A percentile compares a stretch with the other conserved stretches of the same genome.
These are phyloP conservation scores for Leccinum olivaceopallidum DNA, from an alignment of 768 basidiomycete genomes.

Conservation along the genomic window DNA sequence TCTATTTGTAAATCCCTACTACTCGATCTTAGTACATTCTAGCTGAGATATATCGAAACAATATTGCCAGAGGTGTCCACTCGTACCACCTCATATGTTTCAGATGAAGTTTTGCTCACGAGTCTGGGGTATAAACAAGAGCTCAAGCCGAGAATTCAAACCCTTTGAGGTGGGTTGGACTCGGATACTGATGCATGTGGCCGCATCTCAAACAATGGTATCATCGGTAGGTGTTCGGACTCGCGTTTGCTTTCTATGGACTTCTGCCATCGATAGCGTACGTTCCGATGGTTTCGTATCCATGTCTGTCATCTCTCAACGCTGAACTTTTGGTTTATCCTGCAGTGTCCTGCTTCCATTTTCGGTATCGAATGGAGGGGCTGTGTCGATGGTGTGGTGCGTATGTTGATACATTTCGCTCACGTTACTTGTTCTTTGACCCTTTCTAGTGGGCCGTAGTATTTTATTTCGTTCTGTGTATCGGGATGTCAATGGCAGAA, in stretches of 20 bases:
- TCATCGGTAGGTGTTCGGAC: conserved; percentile 57
- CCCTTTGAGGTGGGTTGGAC: conserved; percentile 27
- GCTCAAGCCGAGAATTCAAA: conserved; percentile 32
- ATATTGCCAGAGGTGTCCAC: not conserved
- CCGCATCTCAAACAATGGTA: not conserved
- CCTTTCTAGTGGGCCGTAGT: conserved; percentile 35
- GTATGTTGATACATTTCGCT: conserved; percentile 19
- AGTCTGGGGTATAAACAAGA: conserved; percentile 36
- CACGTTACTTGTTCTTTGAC: not conserved
- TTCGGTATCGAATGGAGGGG: conserved; percentile 48
- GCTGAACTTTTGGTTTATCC: not conserved
- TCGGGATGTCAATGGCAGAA: conserved; percentile 40
- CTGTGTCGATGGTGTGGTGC: conserved; percentile 44
- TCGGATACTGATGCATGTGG: not conserved
- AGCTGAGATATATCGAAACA: too few relatives aligned
- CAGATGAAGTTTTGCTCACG: conserved; percentile 31
- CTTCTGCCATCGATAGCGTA: conserved; percentile 62
- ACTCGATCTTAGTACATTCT: too few relatives aligned
- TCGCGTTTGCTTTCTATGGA: conserved; percentile 69
- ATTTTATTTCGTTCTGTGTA: conserved; percentile 35
- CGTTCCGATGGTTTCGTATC: conserved; percentile 22
- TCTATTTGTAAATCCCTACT: too few relatives aligned
- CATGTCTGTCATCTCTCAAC: conserved; percentile 1
- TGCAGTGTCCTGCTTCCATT: conserved; percentile 43
- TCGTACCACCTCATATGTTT: not conserved